Percentiles rank a stretch among this genome's conserved stretches.
These are phyloP conservation scores for Calonectria hongkongensis DNA, from an alignment of 2,329 filamentous ascomycete species.

Conservation along the genomic window DNA sequence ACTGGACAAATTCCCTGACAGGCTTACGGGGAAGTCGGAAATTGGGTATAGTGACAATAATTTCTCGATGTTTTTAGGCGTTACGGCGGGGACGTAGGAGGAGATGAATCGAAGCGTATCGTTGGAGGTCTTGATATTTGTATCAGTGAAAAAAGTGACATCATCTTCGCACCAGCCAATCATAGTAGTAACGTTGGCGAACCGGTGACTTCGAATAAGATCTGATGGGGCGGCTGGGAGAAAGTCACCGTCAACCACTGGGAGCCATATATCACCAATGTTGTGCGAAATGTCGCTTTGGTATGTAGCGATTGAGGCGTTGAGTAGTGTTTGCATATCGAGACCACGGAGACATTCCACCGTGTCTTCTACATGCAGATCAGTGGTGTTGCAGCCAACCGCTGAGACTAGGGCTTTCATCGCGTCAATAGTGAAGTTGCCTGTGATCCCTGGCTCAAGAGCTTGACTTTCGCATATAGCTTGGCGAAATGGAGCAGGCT, in stretches of 20 bases:
- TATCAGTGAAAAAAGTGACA: not conserved
- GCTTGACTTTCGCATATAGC: slow-evolving; percentile 13
- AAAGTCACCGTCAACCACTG: slow-evolving; percentile 4
- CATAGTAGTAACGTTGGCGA: slow-evolving; percentile 13
- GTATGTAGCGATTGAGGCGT: slow-evolving; percentile 4
- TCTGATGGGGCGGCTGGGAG: not conserved
- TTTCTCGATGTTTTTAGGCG: not conserved
- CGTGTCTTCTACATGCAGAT: not conserved
- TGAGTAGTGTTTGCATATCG: slow-evolving; percentile 1
- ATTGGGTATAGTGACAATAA: slow-evolving; percentile 1
- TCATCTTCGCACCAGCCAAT: slow-evolving; percentile 20
- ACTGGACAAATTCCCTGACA: not conserved
- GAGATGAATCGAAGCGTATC: not conserved
- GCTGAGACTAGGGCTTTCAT: slow-evolving; percentile 5
- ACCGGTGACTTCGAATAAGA: not conserved
- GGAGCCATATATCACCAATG: slow-evolving; percentile 18
- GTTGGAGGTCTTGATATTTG: not conserved
- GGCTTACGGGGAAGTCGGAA: not conserved
- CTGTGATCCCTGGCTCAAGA: not conserved
- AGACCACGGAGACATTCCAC: not conserved
- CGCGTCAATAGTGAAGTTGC: slow-evolving; percentile 13
- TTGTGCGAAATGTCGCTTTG: slow-evolving; percentile 7
- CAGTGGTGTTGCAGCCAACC: not conserved
- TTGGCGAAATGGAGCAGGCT: slow-evolving; percentile 9
- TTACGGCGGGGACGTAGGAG: not conserved